Percentiles rank a stretch among this genome's conserved stretches.
phyloP scores from a whole-genome alignment of 257 asterid genomes.

The Solanum pinnatisectum region DNA sequence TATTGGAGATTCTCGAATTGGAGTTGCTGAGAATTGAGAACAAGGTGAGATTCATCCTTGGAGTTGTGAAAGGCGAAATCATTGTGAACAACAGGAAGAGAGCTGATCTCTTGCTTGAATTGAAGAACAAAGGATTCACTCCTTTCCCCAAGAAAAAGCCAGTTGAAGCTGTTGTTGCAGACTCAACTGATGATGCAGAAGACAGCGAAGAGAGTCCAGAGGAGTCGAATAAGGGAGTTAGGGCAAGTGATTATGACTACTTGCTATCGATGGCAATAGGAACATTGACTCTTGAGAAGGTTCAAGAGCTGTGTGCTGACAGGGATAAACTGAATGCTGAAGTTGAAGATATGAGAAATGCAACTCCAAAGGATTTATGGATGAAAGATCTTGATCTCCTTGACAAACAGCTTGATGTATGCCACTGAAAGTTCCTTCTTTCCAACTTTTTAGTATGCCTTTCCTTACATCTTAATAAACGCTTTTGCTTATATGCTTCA shows the following conservation, averaged over 20 bases:
- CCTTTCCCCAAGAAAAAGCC: slow-evolving; percentile 66
- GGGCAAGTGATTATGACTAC: slow-evolving; percentile 82
- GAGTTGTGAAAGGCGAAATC: slow-evolving; percentile 83
- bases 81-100: slow-evolving; percentile 77
- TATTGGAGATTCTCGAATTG: slow-evolving; percentile 57
- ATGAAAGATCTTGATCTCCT: slow-evolving; percentile 66
- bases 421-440: background rate
- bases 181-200: slow-evolving; percentile 48
- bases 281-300: slow-evolving; percentile 68
- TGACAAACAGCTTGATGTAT: slow-evolving; percentile 58
- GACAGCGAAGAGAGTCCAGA: slow-evolving; percentile 54
- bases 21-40: slow-evolving; percentile 73
- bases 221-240: slow-evolving; percentile 31
- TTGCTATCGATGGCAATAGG: slow-evolving; percentile 78
- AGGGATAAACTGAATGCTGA: slow-evolving; percentile 50
- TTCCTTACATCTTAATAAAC: background rate
- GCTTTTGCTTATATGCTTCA: slow-evolving; percentile 10
- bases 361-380: slow-evolving; percentile 70
- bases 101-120: slow-evolving; percentile 67
- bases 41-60: slow-evolving; percentile 65
- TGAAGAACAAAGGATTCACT: slow-evolving; percentile 80
- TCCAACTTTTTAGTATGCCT: background rate
- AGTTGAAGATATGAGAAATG: slow-evolving; percentile 55
- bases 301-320: slow-evolving; percentile 61
- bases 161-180: slow-evolving; percentile 56